Percentiles rank a stretch among this genome's conserved stretches.
phyloP scores from a whole-genome alignment of 345 rosid genomes.

The Sonneratia caseolaris region DNA sequence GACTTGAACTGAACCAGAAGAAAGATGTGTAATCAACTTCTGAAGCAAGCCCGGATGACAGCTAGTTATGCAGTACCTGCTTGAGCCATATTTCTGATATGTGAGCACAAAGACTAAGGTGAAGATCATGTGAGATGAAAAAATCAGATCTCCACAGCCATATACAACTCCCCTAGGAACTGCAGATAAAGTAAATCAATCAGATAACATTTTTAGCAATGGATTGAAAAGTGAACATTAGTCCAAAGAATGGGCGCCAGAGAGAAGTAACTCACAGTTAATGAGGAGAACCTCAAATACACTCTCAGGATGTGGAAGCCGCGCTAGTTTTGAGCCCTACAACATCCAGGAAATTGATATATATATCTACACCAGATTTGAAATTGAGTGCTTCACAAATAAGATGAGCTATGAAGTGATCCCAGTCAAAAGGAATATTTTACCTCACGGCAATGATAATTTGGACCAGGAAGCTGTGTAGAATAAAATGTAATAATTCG shows the following conservation, averaged over 20 bases:
- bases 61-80: constrained; percentile 40
- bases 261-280: constrained; percentile 44
- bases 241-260: neutral
- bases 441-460: constrained; percentile 97
- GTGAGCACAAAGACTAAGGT: constrained; percentile 84
- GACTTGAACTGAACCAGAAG: too few relatives aligned
- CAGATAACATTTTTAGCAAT: neutral
- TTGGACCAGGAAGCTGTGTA: constrained; percentile 98
- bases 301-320: constrained; percentile 68
- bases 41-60: neutral
- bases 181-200: constrained; percentile 32
- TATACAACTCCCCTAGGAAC: constrained; percentile 86
- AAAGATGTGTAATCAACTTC: neutral
- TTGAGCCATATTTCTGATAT: constrained; percentile 90
- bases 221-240: neutral
- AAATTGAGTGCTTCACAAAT: neutral
- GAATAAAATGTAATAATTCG: constrained; percentile 87
- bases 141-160: constrained; percentile 98
- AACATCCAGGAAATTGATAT: constrained; percentile 7
- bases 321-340: constrained; percentile 85
- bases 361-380: neutral
- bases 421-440: neutral
- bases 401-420: neutral
- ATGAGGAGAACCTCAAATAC: constrained; percentile 58
- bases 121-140: constrained; percentile 98